Base-by-base conservation (phyloP, 228 moss, liverwort and hornwort genomes). In the Sphagnum fallax region DNA sequence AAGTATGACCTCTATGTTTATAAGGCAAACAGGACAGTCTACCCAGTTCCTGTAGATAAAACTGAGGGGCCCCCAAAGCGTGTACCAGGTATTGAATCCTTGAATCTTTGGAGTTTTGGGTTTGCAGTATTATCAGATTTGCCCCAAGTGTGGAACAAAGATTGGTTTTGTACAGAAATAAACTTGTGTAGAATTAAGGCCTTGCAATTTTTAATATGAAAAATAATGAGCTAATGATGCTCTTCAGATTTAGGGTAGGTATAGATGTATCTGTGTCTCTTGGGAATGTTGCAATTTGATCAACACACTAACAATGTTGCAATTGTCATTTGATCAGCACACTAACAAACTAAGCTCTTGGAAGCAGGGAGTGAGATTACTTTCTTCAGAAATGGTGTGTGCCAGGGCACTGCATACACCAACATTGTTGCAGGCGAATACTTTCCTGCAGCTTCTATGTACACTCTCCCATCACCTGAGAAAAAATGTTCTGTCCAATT, bases 371-470 rank as follows among this genome's bases (percentile, higher is more conserved):
- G 96, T 15, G 83, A 91, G 70, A 90, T 97, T 52, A 67, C 82
- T 0, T 93, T 86, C 51, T 93, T 82, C 47, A 88, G 76, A 67
- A 97, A 93, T 71, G 93, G 91, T 16, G 65, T 82, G 1, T 88
- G 80, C 69, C 89, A 93, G 87, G 93, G 88, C 6, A 52, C 78
- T 69, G 93, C 96, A 13, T 97, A 81, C 60, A 76, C 67, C 8
- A 85, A 93, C 11, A 65, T 97, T 60, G 53, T 80, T 4, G 93
- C 88, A 6, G 93, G 93, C 1, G 84, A 82, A 6, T 97, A 93
- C 60, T 97, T 83, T 69, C 96, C 93, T 6, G 91, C 93, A 4
- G 93, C 96, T 63, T 97, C 96, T 6, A 91, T 97, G 91, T 93
- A 82, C 16, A 97, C 96, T 6, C 93, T 80, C 49, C 96, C 93